These are phyloP conservation scores for Labyrinthula sp. DNA, from an alignment of 352 stramenopile species.

Conservation along the genomic window DNA sequence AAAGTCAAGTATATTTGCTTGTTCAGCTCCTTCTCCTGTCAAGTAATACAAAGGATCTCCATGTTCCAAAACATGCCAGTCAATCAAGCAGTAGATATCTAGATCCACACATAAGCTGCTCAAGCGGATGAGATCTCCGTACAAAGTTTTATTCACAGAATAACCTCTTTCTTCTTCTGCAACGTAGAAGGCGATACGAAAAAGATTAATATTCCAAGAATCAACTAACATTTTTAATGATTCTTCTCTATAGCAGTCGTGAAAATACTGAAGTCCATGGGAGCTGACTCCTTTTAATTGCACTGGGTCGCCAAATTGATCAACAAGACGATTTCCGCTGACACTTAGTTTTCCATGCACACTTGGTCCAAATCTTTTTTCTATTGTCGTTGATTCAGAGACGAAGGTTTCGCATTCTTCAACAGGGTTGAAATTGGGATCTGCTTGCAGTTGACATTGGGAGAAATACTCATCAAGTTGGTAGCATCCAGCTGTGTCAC, in stretches of 20 bases:
- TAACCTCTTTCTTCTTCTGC: conserved; percentile 6
- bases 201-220: conserved; percentile 3
- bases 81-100: conserved; percentile 27
- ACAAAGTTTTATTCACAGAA: background rate
- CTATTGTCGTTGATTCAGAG: too few relatives aligned
- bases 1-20: conserved; percentile 6
- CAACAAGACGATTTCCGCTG: background rate
- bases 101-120: conserved; percentile 13
- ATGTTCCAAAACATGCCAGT: conserved; percentile 11
- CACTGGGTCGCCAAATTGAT: conserved; percentile 1
- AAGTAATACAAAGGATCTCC: conserved; percentile 5
- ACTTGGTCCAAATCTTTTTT: too few relatives aligned
- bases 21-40: background rate
- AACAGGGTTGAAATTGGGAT: too few relatives aligned
- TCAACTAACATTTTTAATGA: background rate
- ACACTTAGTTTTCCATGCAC: conserved; percentile 7
- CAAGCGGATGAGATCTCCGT: conserved; percentile 13
- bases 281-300: conserved; percentile 6
- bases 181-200: conserved; percentile 13
- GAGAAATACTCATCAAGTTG: too few relatives aligned
- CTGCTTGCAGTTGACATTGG: too few relatives aligned
- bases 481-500: too few relatives aligned
- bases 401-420: too few relatives aligned
- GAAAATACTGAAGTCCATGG: conserved; percentile 11
- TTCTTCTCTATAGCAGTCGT: conserved; percentile 4